phyloP scores from a whole-genome alignment of 2,329 filamentous ascomycete species.

The Neocucurbitaria cava region DNA sequence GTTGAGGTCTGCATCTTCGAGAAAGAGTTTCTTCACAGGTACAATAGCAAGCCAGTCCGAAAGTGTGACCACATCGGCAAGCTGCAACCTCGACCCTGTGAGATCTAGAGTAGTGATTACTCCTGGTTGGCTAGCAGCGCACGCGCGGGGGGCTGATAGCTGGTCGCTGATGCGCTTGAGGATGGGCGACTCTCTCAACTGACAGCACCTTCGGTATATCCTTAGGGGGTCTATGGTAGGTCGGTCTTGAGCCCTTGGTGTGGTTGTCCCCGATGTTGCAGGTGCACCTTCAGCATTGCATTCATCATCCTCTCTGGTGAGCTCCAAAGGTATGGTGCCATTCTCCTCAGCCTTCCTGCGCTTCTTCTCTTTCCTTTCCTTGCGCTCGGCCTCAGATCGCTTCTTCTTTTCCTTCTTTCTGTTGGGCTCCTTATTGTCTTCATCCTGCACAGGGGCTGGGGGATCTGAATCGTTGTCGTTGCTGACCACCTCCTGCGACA shows the following conservation, averaged over 20 bases:
- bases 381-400: constrained; percentile 88
- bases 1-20: constrained; percentile 86
- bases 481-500: constrained; percentile 49
- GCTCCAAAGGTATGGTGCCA: constrained; percentile 83
- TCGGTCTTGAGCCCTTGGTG: constrained; percentile 64
- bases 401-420: constrained; percentile 97
- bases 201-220: constrained; percentile 94
- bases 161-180: constrained; percentile 92
- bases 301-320: constrained; percentile 70
- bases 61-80: constrained; percentile 83
- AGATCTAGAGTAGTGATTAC: constrained; percentile 83
- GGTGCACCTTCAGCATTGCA: constrained; percentile 26
- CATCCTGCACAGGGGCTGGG: constrained; percentile 43
- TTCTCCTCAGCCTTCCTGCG: constrained; percentile 85
- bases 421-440: constrained; percentile 51
- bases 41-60: constrained; percentile 95
- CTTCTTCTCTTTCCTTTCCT: constrained; percentile 89
- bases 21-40: constrained; percentile 81
- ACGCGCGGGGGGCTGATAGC: constrained; percentile 74
- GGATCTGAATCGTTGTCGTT: constrained; percentile 53
- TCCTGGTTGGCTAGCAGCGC: constrained; percentile 69
- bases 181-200: constrained; percentile 89
- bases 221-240: constrained; percentile 90
- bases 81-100: constrained; percentile 81
- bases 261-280: constrained; percentile 19